A percentile compares a stretch with the other conserved stretches of the same genome.
phyloP scores from a whole-genome alignment of 768 basidiomycete genomes.

The Leccinum arenicola region DNA sequence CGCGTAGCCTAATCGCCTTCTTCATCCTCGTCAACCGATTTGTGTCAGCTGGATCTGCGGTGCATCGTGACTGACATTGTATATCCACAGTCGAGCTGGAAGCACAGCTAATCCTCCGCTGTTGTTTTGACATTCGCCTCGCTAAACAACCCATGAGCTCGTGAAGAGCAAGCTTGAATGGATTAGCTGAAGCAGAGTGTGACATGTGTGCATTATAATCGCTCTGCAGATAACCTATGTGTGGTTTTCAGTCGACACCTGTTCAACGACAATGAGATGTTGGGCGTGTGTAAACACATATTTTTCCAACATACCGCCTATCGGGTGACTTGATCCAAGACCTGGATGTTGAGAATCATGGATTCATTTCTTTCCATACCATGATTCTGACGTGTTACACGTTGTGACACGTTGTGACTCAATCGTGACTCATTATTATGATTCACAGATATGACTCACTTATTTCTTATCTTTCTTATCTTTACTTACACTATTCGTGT shows the following conservation, averaged over 20 bases:
- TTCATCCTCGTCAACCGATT: slow-evolving; percentile 73
- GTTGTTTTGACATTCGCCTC: slow-evolving; percentile 80
- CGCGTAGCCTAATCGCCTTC: slow-evolving; percentile 68
- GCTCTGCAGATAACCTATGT: slow-evolving; percentile 77
- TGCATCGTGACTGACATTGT: background rate
- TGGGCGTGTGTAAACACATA: background rate
- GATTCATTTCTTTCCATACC: too few relatives aligned
- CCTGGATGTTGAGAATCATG: slow-evolving; percentile 30
- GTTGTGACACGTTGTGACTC: too few relatives aligned
- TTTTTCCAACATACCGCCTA: slow-evolving; percentile 51
- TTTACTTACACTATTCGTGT: too few relatives aligned
- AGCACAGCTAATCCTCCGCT: slow-evolving; percentile 98
- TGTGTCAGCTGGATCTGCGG: slow-evolving; percentile 5
- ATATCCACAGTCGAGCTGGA: slow-evolving; percentile 78
- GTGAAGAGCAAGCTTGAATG: slow-evolving; percentile 94
- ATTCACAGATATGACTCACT: too few relatives aligned
- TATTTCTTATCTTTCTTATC: too few relatives aligned
- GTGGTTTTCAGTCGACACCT: slow-evolving; percentile 52
- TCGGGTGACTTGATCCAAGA: slow-evolving; percentile 82
- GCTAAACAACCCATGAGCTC: slow-evolving; percentile 92
- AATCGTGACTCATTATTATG: too few relatives aligned
- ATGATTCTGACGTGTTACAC: too few relatives aligned
- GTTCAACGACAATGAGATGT: slow-evolving; percentile 3
- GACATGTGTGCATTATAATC: slow-evolving; percentile 87
- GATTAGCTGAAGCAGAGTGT: slow-evolving; percentile 83